These are phyloP conservation scores for Diutina siamensis DNA, from an alignment of 1,139 yeast genomes.

Conservation along the genomic window DNA sequence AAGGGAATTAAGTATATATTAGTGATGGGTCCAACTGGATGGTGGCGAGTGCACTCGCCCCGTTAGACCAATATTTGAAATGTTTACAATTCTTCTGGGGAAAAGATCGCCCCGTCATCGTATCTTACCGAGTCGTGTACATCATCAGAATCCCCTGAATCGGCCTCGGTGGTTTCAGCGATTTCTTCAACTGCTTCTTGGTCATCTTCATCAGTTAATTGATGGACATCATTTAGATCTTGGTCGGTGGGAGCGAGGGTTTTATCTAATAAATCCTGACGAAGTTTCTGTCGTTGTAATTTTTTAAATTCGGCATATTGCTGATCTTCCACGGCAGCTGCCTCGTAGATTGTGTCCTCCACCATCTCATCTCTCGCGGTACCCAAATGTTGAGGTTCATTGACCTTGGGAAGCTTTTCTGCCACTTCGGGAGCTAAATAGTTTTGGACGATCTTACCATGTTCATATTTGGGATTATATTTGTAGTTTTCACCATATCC, in stretches of 20 bases:
- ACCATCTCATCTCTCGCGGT: slow-evolving; percentile 18
- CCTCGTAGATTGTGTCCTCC: slow-evolving; percentile 13
- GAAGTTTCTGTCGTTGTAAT: slow-evolving; percentile 9
- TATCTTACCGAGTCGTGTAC: not conserved
- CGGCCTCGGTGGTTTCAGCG: not conserved
- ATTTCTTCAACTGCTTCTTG: not conserved
- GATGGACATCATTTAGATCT: not conserved
- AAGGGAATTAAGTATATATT: too few species aligned
- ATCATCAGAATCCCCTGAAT: too few species aligned
- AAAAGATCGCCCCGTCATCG: not conserved
- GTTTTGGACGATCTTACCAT: slow-evolving; percentile 63
- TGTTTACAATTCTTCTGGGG: not conserved
- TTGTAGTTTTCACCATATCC: slow-evolving; percentile 81
- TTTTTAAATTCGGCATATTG: slow-evolving; percentile 21
- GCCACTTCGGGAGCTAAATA: slow-evolving; percentile 48
- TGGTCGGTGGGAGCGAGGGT: not conserved
- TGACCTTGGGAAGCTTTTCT: slow-evolving; percentile 19
- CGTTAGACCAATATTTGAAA: too few species aligned
- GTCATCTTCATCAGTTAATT: not conserved
- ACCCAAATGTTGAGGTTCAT: slow-evolving; percentile 30
- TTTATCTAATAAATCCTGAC: slow-evolving; percentile 7
- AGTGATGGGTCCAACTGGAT: too few species aligned
- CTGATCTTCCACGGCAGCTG: slow-evolving; percentile 15
- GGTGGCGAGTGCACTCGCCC: too few species aligned
- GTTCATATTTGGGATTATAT: slow-evolving; percentile 69